Evolutionary conservation across 495 filamentous ascomycete genomes (phyloP), one percentile per base, ranked within the genome.

Genomic region (Penicillium simplicissimum): DNA sequence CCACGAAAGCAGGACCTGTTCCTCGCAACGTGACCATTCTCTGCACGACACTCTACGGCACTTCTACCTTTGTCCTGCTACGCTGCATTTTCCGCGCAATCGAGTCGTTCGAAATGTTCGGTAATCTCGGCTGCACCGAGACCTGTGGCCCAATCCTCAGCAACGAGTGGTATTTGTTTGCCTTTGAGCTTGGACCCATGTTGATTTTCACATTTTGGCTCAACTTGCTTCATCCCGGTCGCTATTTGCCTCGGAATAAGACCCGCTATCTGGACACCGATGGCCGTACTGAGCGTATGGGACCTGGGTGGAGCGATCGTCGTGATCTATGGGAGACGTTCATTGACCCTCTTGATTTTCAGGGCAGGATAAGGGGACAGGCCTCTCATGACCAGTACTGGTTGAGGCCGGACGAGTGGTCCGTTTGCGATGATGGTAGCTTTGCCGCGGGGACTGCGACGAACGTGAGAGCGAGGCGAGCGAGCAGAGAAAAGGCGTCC

Each of bases 141-240:
- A 65, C 67, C 43, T 76, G 74, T 55, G 60, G 69, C 14, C 40
- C 67, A 1, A 66, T 76, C 28, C 64, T 76, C 8, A 68, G 64
- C 28, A 60, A 75, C 13, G 76, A 79, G 42, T 79, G 76, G 73
- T 75, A 71, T n/a, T 55, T 79, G 2, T 79, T 75, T 57, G 72
- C 67, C 17, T 74, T 79, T 40, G 74, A 77, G 57, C 67, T 75
- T 9, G 74, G 67, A 3, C 74, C 71, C 0, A 78, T 78, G 74
- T 64, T 75, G 9, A 56, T 78, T 0, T 78, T 75, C 51, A 76
- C 76, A 9, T 72, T 63, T 52, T 78, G 76, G 74, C 54, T 78
- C 36, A 78, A 77, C 33, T 0, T 72, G 15, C 58, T 77, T 21
- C 76, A 77, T 59, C 74, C 76, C 17, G 74, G 74, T 19, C 65